Conservation (phyloP, 2,329 filamentous ascomycete species). For the Colletotrichum sp. region DNA sequence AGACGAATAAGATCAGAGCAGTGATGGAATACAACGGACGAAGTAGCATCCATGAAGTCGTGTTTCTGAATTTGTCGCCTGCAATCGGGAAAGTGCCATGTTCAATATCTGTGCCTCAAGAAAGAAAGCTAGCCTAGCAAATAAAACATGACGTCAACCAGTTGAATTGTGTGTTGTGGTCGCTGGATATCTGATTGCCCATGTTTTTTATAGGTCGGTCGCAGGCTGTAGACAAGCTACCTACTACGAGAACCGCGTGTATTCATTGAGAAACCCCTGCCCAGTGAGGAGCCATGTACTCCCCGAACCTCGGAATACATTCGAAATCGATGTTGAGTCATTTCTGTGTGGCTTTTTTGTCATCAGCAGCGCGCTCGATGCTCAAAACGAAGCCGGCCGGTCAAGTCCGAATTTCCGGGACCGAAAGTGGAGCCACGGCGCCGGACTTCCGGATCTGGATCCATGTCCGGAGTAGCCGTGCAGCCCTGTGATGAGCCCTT, state of each 20-base stretch:
- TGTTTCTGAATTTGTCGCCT: accelerated
- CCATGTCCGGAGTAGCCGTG: accelerated
- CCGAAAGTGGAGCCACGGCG: background rate
- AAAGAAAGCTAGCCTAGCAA: accelerated
- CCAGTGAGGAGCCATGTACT: accelerated
- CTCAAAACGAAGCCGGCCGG: accelerated
- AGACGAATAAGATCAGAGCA: background rate
- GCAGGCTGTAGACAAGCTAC: accelerated
- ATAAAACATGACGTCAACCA: no score
- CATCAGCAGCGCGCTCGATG: accelerated
- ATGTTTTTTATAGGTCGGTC: accelerated
- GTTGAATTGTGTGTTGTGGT: background rate
- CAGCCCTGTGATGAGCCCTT: accelerated
- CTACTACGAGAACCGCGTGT: no score
- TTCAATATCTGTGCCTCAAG: background rate
- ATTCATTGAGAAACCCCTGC: no score
- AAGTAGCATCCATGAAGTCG: background rate
- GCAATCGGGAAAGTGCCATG: accelerated
- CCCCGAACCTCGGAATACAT: accelerated
- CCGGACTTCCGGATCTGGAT: background rate
- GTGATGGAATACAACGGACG: accelerated
- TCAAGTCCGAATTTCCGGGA: background rate
- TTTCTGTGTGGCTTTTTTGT: accelerated
- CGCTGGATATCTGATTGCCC: accelerated
- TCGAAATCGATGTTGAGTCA: accelerated